Base-by-base conservation (phyloP, 306 rosid species). In the Cucurbita argyrosperma region DNA sequence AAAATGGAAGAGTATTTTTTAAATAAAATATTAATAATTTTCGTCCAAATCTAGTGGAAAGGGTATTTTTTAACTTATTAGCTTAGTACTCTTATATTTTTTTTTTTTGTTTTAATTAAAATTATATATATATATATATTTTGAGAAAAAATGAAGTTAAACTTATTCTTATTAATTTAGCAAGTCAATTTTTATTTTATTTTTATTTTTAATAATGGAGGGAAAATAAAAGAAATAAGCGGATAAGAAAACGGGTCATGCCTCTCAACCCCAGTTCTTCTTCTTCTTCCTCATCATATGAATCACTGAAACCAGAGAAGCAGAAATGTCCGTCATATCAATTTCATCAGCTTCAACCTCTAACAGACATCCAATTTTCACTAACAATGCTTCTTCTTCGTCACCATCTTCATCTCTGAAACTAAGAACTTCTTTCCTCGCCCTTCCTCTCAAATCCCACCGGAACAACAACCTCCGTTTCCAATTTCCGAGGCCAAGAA, bases 251-350 rank as follows among this genome's bases (percentile, higher is more conserved):
- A 67, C 21, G 7, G 9, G 12, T 4, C 56, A 67, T 6, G 21
- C 19, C 15, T 42, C 71, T 18, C 71, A 2, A n/a, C 38, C 71
- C 37, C 71, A 64, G 50, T 42, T 40, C 52, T 4, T 63, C 49
- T 2, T 65, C 72, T 10, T 66, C 53, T 12, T 45, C 73, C 3
- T 67, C 72, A 4, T 21, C 72, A 3, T 14, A 46, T 45, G 73
- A 67, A 23, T 45, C 38, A 19, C 18, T 67, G 56, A 67, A 67
- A 11, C 40, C 40, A 5, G 19, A 5, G 72, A 42, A n/a, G 47
- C 1, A 62, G 55, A 39, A 37, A 82, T 82, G 86, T 23, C 83
- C 23, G 21, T 73, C 59, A 21, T 79, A 3, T 56, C 83, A 1
- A 30, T 79, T 15, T 69, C 84, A 7, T 73, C 68, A 23, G 50